Evolutionary conservation across 2,329 filamentous ascomycete genomes (phyloP).

Genomic region (Botrytis galanthina): DNA sequence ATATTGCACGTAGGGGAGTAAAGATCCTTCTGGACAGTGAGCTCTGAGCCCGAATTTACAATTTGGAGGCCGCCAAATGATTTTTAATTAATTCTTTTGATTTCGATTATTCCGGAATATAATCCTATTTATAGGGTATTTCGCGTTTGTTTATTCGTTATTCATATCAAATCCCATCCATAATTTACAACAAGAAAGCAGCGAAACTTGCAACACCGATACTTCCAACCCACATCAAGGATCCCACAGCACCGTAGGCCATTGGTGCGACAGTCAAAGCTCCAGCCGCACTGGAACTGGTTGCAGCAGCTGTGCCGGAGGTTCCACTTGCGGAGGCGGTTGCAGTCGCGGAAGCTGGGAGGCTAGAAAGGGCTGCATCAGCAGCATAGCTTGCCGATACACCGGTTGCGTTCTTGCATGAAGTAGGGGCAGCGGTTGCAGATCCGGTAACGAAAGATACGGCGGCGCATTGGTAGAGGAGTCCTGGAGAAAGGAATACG

Average conservation of each 20-base stretch:
- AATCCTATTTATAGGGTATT: not conserved
- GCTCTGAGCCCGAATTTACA: not conserved
- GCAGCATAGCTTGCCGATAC: conserved; percentile 33
- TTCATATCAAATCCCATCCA: conserved; percentile 7
- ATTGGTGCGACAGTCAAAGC: conserved; percentile 15
- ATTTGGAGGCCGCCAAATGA: not conserved
- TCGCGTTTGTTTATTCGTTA: conserved; percentile 4
- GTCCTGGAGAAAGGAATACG: not conserved
- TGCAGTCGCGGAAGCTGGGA: conserved; percentile 22
- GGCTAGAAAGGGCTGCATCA: conserved; percentile 24
- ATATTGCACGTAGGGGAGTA: not conserved
- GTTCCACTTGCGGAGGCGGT: not conserved
- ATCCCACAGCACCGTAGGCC: conserved; percentile 20
- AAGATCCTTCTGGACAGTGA: not conserved
- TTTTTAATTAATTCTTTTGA: not conserved
- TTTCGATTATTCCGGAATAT: not conserved
- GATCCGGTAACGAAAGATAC: conserved; percentile 53
- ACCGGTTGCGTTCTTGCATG: conserved; percentile 43
- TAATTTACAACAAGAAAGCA: conserved; percentile 25
- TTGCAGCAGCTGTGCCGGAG: conserved; percentile 6
- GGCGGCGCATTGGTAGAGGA: conserved; percentile 48
- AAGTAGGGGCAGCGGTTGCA: conserved; percentile 32
- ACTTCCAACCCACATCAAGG: conserved; percentile 24
- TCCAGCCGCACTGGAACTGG: conserved; percentile 17
- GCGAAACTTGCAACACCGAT: conserved; percentile 24